A percentile compares a stretch with the other conserved stretches of the same genome.
Conservation (phyloP, 2,329 filamentous ascomycete genomes). For the Neoarthrinium moseri region DNA sequence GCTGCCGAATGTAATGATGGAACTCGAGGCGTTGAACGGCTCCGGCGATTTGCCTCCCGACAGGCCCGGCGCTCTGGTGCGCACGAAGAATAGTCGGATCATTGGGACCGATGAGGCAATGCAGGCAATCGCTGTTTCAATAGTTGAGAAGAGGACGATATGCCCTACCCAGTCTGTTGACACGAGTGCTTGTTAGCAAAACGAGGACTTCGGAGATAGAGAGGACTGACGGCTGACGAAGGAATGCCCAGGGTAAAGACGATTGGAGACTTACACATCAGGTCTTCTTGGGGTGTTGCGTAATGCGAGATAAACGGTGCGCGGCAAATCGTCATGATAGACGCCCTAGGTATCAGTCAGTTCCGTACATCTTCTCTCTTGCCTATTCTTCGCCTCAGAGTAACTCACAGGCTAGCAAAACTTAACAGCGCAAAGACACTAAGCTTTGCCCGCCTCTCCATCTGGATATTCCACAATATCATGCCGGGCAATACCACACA, state of each 20-base stretch:
- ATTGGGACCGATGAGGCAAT: conserved; percentile 15
- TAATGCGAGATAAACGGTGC: conserved; percentile 12
- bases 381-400: not conserved
- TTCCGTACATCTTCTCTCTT: not conserved
- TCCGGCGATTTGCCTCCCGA: not conserved
- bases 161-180: conserved; percentile 12
- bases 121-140: conserved; percentile 16
- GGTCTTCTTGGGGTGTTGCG: not conserved
- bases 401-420: conserved; percentile 23
- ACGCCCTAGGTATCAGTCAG: conserved; percentile 15
- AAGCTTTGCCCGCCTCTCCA: conserved; percentile 22
- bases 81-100: conserved; percentile 12
- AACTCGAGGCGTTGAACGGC: not conserved
- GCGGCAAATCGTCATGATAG: conserved; percentile 16
- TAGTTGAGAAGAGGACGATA: conserved; percentile 14
- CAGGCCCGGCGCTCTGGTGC: not conserved
- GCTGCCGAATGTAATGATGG: conserved; percentile 13
- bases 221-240: too few relatives aligned
- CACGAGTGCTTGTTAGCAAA: not conserved
- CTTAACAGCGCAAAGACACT: conserved; percentile 21
- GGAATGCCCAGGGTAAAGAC: too few relatives aligned
- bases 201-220: too few relatives aligned
- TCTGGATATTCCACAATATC: conserved; percentile 30
- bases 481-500: conserved; percentile 29
- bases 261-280: conserved; percentile 15